These are phyloP conservation scores for Posidonia australis DNA, from an alignment of 106 monocot species.

Conservation along the genomic window DNA sequence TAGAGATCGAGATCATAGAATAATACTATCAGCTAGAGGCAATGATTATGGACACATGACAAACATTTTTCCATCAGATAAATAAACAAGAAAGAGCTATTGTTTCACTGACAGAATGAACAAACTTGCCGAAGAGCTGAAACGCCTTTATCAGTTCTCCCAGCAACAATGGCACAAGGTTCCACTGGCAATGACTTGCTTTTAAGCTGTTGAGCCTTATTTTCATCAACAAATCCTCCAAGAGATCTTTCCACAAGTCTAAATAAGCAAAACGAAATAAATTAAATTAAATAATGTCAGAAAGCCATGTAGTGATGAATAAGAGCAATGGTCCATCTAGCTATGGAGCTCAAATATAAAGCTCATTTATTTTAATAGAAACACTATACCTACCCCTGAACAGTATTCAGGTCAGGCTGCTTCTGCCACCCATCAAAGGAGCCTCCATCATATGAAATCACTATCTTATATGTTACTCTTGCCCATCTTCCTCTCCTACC, in stretches of 20 bases:
- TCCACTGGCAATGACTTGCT: constrained; percentile 63
- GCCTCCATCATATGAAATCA: constrained; percentile 65
- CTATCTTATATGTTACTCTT: constrained; percentile 65
- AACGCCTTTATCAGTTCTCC: constrained; percentile 97
- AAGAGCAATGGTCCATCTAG: background rate
- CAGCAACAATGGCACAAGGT: constrained; percentile 71
- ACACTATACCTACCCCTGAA: constrained; percentile 57
- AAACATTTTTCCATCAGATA: background rate
- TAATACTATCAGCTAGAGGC: background rate
- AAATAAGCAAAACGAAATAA: constrained; percentile 7
- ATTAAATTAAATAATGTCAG: background rate
- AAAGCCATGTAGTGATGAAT: background rate
- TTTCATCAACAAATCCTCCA: constrained; percentile 85
- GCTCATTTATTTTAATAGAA: background rate
- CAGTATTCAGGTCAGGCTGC: constrained; percentile 83
- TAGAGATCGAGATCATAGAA: background rate
- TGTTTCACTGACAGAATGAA: constrained; percentile 79
- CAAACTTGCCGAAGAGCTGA: constrained; percentile 97
- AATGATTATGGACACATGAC: background rate
- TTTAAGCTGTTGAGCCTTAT: constrained; percentile 54
- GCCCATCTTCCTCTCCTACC: constrained; percentile 59
- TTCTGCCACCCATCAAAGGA: constrained; percentile 98
- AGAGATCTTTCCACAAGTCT: constrained; percentile 67
- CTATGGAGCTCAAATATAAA: background rate
- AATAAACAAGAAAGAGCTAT: background rate